Conservation (phyloP, 2,329 filamentous ascomycete species). For the Karstenula rhodostoma region DNA sequence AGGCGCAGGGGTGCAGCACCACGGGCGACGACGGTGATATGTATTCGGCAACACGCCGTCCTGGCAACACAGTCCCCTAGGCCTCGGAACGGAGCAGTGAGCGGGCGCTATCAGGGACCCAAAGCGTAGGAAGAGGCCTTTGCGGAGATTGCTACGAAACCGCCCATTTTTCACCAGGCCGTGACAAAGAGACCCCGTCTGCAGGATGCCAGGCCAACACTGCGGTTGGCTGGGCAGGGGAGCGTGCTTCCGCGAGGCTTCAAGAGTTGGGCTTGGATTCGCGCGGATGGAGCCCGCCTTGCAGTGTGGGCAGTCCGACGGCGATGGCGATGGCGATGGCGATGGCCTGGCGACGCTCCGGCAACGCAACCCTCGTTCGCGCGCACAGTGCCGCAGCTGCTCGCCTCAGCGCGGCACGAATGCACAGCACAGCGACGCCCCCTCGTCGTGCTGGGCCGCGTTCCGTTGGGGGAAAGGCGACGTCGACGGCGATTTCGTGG, state of each 20-base stretch:
- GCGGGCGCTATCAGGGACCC: conserved; percentile 21
- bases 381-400: conserved; percentile 21
- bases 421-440: conserved; percentile 5
- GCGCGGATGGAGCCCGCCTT: conserved; percentile 31
- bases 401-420: conserved; percentile 10
- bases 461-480: conserved; percentile 5
- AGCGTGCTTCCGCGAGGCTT: conserved; percentile 33
- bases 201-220: conserved; percentile 31
- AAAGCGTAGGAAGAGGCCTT: conserved; percentile 22
- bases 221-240: conserved; percentile 31
- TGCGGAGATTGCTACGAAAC: conserved; percentile 35
- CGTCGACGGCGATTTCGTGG: conserved; percentile 10
- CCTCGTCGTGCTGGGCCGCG: conserved; percentile 10
- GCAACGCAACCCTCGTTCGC: conserved; percentile 10
- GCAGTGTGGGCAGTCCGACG: conserved; percentile 31
- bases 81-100: conserved; percentile 26
- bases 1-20: conserved; percentile 31
- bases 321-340: conserved; percentile 16
- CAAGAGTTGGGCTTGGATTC: conserved; percentile 30
- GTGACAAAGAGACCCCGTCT: conserved; percentile 24
- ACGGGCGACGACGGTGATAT: conserved; percentile 24
- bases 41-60: conserved; percentile 24
- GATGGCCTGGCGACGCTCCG: background rate
- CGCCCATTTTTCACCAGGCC: conserved; percentile 25
- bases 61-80: conserved; percentile 21